Evolutionary conservation across 2,329 filamentous ascomycete genomes (phyloP), one percentile per base, ranked within the genome.

Genomic region (Alternaria ventricosa): DNA sequence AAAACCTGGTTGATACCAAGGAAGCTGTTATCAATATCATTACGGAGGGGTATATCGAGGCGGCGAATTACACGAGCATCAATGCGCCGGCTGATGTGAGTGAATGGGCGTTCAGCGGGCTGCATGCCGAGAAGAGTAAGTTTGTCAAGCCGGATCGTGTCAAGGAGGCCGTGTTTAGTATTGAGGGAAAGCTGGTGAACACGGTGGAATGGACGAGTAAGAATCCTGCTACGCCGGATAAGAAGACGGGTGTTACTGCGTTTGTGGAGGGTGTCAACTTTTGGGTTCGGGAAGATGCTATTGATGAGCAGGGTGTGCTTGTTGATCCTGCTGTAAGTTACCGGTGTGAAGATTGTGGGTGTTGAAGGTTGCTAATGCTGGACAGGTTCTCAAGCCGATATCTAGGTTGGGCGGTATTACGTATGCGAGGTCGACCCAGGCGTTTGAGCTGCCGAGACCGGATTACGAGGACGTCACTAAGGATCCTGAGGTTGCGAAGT

Each of bases 1-100:
- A 84, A 71, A 96, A 97, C 77, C 82, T 97, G 60, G 74, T 86
- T 9, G 91, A 91, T 41, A 89, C 87, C 0, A 82, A 86, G 49
- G 93, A 97, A 82, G 95, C 92, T 30, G 71, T 72, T 3, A 90
- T 97, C 82, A 97, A 96, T 82, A 92, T 97, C 75, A 92, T 97
- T 75, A 89, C 87, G 9, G 94, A 97, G 82, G 87, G 90, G 76
- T 97, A 90, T 76, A 75, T 96, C 74, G 94, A 97, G 83, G 94
- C 94, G 0, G 94, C 94, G 51, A 97, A 97, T 80, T 85, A 89
- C n/a, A 88, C 90, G 4, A 86, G 86, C 51, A 88, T 96, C 72
- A 92, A 97, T 78, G 87, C 92, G 0, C 94, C 94, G 0, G 89
- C 89, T 65, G 92, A 91, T 1, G 82, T 87, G 1, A 91, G 88